Percentiles rank a stretch among this genome's conserved stretches.
phyloP scores from a whole-genome alignment of 768 basidiomycete species.

The Mycena metata region DNA sequence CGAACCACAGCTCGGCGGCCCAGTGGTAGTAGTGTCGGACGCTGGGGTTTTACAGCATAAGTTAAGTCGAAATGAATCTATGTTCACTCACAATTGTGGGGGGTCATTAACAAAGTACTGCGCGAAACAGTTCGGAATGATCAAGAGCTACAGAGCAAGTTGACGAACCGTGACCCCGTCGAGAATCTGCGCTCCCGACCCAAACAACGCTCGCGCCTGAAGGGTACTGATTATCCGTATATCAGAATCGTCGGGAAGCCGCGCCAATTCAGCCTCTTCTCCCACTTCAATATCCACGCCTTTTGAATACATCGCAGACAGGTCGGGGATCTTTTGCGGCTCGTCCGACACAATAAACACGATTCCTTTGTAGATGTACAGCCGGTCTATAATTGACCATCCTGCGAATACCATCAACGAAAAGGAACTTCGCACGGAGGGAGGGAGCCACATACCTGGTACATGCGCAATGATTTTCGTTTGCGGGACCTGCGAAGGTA shows the following conservation, averaged over 20 bases:
- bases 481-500: conserved; percentile 16
- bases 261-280: conserved; percentile 63
- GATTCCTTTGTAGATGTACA: conserved; percentile 86
- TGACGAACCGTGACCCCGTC: conserved; percentile 78
- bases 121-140: conserved; percentile 4
- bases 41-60: conserved; percentile 50
- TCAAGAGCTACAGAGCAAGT: not conserved
- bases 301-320: conserved; percentile 79
- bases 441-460: not conserved
- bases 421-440: not conserved
- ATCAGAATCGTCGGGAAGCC: conserved; percentile 83
- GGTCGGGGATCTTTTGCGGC: conserved; percentile 74
- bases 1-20: conserved; percentile 92
- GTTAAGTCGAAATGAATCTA: not conserved
- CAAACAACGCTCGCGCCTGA: conserved; percentile 79
- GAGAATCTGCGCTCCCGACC: conserved; percentile 77
- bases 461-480: conserved; percentile 30
- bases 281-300: conserved; percentile 72
- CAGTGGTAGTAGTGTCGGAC: conserved; percentile 96
- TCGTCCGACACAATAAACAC: conserved; percentile 86
- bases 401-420: not conserved
- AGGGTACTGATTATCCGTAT: conserved; percentile 79
- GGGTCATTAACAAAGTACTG: conserved; percentile 90
- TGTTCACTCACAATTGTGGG: conserved; percentile 79
- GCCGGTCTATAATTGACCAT: conserved; percentile 84